These are phyloP conservation scores for Solanum bulbocastanum DNA, from an alignment of 257 asterid genomes.

Conservation along the genomic window DNA sequence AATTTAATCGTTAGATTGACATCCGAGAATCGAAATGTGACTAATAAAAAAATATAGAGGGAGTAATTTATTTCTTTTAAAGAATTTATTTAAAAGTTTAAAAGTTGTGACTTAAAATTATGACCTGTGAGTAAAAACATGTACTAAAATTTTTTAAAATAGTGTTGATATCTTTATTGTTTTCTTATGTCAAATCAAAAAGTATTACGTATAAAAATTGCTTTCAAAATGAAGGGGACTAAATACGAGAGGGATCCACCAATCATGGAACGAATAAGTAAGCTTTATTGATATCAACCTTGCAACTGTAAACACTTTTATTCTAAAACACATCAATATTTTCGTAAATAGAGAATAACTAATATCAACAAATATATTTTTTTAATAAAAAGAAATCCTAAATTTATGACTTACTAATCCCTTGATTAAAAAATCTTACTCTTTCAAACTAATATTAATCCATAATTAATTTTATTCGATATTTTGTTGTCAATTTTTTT, in stretches of 20 bases:
- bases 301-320: not conserved
- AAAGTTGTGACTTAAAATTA: not conserved
- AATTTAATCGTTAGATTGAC: too few species aligned
- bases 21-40: too few species aligned
- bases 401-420: too few species aligned
- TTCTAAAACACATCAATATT: not conserved
- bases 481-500: too few species aligned
- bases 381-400: too few species aligned
- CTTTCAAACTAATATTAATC: not conserved
- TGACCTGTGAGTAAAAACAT: not conserved
- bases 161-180: too few species aligned
- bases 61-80: not conserved
- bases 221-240: too few species aligned
- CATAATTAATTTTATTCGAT: not conserved
- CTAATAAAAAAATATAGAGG: too few species aligned
- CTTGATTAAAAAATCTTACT: too few species aligned
- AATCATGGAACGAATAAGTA: not conserved
- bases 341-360: not conserved
- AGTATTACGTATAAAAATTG: not conserved
- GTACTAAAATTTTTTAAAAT: not conserved
- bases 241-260: not conserved
- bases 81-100: not conserved
- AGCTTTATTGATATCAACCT: not conserved
- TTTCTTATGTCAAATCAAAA: too few species aligned
- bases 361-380: not conserved